Evolutionary conservation across 1,139 yeast species (phyloP).

Genomic region (Groenewaldozyma auringiensis): DNA sequence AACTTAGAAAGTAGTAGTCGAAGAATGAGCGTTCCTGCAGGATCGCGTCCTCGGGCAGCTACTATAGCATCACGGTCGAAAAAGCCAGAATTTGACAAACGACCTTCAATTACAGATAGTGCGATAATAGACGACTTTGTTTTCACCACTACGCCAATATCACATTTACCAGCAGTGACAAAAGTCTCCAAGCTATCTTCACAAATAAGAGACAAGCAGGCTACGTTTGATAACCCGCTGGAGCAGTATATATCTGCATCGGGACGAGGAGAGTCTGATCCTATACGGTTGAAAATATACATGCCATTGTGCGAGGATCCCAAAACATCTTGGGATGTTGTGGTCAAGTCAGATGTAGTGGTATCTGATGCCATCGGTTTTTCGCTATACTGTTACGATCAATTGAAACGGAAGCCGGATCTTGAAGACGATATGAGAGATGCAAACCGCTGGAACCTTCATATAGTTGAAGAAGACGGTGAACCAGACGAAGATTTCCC

Average conservation of each 20-base stretch:
- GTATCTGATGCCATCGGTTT: constrained; percentile 39
- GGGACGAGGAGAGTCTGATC: constrained; percentile 32
- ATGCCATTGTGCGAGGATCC: constrained; percentile 33
- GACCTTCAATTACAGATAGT: neutral
- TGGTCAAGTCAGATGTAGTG: constrained; percentile 33
- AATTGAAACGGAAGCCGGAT: constrained; percentile 26
- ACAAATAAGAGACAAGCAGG: constrained; percentile 26
- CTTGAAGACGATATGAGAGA: constrained; percentile 29
- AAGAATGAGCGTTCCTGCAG: constrained; percentile 6
- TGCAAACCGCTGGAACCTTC: constrained; percentile 36
- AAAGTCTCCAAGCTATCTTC: constrained; percentile 22
- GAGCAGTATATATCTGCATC: constrained; percentile 36
- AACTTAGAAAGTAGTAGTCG: constrained; percentile 3
- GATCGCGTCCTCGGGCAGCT: constrained; percentile 9
- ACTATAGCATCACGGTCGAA: constrained; percentile 7
- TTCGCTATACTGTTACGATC: constrained; percentile 31
- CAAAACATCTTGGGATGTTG: constrained; percentile 29
- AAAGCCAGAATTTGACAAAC: neutral
- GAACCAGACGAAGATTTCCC: constrained; percentile 43
- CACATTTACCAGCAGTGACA: neutral
- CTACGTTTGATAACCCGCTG: constrained; percentile 32
- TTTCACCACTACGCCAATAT: neutral
- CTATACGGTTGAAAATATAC: constrained; percentile 33
- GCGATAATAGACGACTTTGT: neutral
- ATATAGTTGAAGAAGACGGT: constrained; percentile 41